Evolutionary conservation across 73 alveolate genomes (phyloP), one percentile per base, ranked within the genome.

Genomic region (Paramecium biaurelia): DNA sequence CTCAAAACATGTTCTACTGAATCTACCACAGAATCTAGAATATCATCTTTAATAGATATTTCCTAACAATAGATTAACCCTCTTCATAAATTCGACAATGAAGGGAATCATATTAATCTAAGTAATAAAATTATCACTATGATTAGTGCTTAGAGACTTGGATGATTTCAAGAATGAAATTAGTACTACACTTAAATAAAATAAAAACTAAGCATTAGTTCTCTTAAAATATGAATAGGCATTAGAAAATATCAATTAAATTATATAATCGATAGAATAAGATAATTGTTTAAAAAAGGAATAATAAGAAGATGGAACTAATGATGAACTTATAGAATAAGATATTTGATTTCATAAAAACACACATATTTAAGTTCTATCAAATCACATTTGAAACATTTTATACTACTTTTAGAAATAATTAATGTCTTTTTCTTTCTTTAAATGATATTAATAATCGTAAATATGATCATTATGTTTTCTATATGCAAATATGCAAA

Each of bases 1-100:
- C 59, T 32, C 7, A 72, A 72, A 72, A 72, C 86, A 35, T 35
- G 86, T 28, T 72, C 86, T 35, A 72, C 86, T 72, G 86, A 72
- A 72, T 38, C 86, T 15, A 72, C 86, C 5, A 72, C 86, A 3
- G 86, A 72, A 72, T 72, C 86, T 12, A 72, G 86, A 72, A 42
- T 28, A 35, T 15, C 38, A 72, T 34, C 63, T 12, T 37, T 15
- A 38, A n/a, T 72, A n/a, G 86, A 72, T 37, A 72, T 18, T 34
- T 14, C 49, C 1, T n/a, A 63, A 26, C 9, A 8, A 63, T 32
- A 20, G 15, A 6, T 14, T 10, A 63, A n/a, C 12, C 45, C 20
- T 32, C 41, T 30, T 14, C 53, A 23, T 63, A 41, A 63, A 63
- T 63, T 63, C 45, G 84, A 63, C 21, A 41, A 63, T 63, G 84